These are phyloP conservation scores for Rhodotorula sp. DNA, from an alignment of 1,284 basidiomycete species.

Conservation along the genomic window DNA sequence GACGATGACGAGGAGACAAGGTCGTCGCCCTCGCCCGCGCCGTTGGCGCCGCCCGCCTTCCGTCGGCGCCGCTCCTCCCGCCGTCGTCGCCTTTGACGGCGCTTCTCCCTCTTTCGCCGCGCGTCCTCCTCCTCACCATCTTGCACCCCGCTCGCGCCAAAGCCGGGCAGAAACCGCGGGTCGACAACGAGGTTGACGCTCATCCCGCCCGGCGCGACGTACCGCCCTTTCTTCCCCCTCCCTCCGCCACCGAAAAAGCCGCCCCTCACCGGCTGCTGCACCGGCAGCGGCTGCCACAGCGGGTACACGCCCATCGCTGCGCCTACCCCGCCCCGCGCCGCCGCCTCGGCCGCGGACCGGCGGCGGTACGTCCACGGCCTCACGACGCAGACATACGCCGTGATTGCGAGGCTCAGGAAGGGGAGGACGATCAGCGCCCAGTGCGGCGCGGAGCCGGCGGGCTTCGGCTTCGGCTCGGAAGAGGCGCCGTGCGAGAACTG, in stretches of 20 bases:
- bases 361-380: not conserved
- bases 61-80: not conserved
- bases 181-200: constrained; percentile 23
- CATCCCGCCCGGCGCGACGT: not conserved
- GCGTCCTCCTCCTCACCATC: too few relatives aligned
- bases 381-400: constrained; percentile 4
- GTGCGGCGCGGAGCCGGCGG: not conserved
- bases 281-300: not conserved
- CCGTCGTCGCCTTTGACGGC: not conserved
- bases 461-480: not conserved
- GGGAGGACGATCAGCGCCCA: constrained; percentile 18
- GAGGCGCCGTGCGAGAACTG: constrained; percentile 25
- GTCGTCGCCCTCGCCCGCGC: not conserved
- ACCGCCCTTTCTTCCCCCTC: not conserved
- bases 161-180: not conserved
- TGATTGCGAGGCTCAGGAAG: constrained; percentile 19
- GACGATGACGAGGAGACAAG: not conserved
- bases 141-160: not conserved
- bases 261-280: not conserved
- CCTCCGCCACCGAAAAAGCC: not conserved
- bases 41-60: not conserved
- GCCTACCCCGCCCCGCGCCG: too few relatives aligned
- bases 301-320: not conserved
- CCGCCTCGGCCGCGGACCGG: too few relatives aligned
- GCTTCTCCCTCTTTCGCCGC: not conserved